phyloP scores from a whole-genome alignment of 2,329 filamentous ascomycete genomes.

The Aspergillus sojae region DNA sequence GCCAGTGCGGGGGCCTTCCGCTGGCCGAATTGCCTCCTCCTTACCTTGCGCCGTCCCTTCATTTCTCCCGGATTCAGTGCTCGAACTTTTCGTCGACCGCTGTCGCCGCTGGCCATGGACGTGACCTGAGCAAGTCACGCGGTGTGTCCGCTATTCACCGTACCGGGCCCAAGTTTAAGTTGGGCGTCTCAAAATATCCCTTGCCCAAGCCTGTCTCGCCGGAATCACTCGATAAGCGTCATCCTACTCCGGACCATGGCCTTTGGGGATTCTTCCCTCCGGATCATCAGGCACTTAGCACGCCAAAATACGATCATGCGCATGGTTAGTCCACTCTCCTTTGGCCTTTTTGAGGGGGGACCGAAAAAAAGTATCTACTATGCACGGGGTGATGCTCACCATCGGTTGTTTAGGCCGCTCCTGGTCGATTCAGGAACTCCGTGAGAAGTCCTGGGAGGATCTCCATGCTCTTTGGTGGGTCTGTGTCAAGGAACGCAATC shows the following conservation, averaged over 20 bases:
- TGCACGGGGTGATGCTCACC: slow-evolving; percentile 15
- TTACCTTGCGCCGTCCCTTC: slow-evolving; percentile 48
- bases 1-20: slow-evolving; percentile 35
- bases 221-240: slow-evolving; percentile 49
- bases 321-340: slow-evolving; percentile 59
- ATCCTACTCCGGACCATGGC: slow-evolving; percentile 74
- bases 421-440: slow-evolving; percentile 84
- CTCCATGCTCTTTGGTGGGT: slow-evolving; percentile 93
- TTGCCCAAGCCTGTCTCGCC: slow-evolving; percentile 72
- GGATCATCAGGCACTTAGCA: slow-evolving; percentile 67
- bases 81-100: slow-evolving; percentile 59
- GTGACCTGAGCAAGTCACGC: slow-evolving; percentile 77
- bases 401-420: slow-evolving; percentile 59
- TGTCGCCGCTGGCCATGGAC: slow-evolving; percentile 50
- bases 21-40: slow-evolving; percentile 45
- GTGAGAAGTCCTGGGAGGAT: slow-evolving; percentile 90
- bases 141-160: slow-evolving; percentile 80
- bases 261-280: slow-evolving; percentile 90
- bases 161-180: slow-evolving; percentile 72
- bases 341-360: background rate
- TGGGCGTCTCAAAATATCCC: slow-evolving; percentile 71
- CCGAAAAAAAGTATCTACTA: background rate
- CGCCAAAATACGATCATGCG: slow-evolving; percentile 69
- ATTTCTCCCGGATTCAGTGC: slow-evolving; percentile 39
- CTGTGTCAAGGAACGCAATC: slow-evolving; percentile 87